Conservation (phyloP, 805 yeast species). For the Candida endomychidarum region DNA sequence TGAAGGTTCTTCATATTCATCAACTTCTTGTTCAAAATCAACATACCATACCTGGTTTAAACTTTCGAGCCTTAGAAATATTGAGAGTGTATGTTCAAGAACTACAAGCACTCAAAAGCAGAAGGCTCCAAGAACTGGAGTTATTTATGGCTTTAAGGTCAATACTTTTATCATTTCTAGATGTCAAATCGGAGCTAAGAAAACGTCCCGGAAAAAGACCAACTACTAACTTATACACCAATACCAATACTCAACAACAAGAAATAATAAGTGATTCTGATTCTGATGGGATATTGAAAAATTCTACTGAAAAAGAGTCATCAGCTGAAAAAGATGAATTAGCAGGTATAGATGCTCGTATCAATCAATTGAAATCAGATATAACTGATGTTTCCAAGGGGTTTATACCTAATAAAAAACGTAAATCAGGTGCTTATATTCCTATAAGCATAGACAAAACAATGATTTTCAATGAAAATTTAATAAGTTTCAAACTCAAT, state of each 20-base stretch:
- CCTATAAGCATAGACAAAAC: not conserved
- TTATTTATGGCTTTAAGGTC: not conserved
- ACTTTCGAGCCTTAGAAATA: constrained; percentile 8
- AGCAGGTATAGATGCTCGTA: not conserved
- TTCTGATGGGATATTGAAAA: not conserved
- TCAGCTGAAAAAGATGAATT: not conserved
- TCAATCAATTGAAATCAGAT: not conserved
- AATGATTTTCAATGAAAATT: constrained; percentile 31
- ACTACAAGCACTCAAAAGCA: not conserved
- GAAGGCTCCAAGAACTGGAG: not conserved
- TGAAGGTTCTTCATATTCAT: constrained; percentile 5
- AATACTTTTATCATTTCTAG: constrained; percentile 1
- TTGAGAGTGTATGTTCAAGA: constrained; percentile 1
- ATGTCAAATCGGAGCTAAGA: not conserved
- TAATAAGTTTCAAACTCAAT: constrained; percentile 24
- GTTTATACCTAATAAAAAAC: constrained; percentile 2
- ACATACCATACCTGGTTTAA: constrained; percentile 4
- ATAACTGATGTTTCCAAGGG: not conserved
- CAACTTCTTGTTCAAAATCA: constrained; percentile 2
- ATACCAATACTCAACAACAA: not conserved
- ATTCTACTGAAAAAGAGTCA: not conserved
- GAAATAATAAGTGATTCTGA: constrained; percentile 6
- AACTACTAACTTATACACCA: too few relatives aligned
- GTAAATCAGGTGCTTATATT: not conserved
- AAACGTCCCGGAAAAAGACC: not conserved